Conservation (phyloP, 257 asterid species). For the Mentha longifolia region DNA sequence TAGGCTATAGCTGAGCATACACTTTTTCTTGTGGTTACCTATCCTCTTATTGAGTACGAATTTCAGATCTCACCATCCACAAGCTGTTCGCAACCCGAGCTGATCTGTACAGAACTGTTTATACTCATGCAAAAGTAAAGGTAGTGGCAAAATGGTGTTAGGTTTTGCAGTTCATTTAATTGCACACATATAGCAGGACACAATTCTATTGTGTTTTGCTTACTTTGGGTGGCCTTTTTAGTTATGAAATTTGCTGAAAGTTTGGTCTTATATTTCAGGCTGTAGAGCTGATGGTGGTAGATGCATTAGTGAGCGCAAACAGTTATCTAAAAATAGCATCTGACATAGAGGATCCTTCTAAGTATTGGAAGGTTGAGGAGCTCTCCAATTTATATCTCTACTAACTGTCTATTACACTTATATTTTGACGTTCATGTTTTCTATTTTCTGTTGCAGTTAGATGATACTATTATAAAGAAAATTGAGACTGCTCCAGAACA, state of each 20-base stretch:
- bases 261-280: slow-evolving; percentile 57
- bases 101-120: slow-evolving; percentile 86
- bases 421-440: slow-evolving; percentile 15
- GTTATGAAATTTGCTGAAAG: slow-evolving; percentile 11
- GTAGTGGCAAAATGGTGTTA: slow-evolving; percentile 38
- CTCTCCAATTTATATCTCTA: slow-evolving; percentile 32
- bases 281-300: slow-evolving; percentile 84
- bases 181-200: slow-evolving; percentile 5
- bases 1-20: not conserved
- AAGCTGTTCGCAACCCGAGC: slow-evolving; percentile 90
- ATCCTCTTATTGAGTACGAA: slow-evolving; percentile 27
- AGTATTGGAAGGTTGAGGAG: slow-evolving; percentile 84
- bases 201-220: slow-evolving; percentile 1
- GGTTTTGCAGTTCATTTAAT: slow-evolving; percentile 6
- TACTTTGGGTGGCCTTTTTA: not conserved
- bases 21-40: slow-evolving; percentile 22
- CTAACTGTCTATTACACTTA: slow-evolving; percentile 26
- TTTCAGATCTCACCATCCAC: slow-evolving; percentile 84
- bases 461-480: slow-evolving; percentile 81
- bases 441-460: slow-evolving; percentile 59
- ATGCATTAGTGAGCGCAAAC: slow-evolving; percentile 88
- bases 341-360: slow-evolving; percentile 76
- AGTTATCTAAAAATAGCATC: slow-evolving; percentile 73
- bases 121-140: slow-evolving; percentile 97
- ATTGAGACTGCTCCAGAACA: slow-evolving; percentile 83